Conservation (phyloP, 2,329 filamentous ascomycete genomes). For the Hypoxylon sp. region DNA sequence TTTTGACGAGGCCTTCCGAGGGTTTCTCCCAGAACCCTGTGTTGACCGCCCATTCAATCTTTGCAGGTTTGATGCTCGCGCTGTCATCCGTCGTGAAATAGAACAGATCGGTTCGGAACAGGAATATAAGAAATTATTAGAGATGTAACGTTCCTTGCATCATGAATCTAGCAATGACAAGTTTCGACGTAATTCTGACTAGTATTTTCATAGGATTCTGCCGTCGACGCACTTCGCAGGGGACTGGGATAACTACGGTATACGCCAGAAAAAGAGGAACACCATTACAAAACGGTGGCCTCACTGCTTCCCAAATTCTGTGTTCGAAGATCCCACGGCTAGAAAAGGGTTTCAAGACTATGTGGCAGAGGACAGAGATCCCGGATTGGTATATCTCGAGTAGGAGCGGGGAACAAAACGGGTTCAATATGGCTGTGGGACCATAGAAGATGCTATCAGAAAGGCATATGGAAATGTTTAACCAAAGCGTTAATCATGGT, state of each 20-base stretch:
- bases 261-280: neutral
- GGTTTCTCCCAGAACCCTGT: neutral
- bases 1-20: neutral
- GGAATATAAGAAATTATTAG: neutral
- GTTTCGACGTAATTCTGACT: neutral
- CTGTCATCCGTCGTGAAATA: neutral
- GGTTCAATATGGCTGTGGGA: neutral
- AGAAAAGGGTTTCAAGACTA: neutral
- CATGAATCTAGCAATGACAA: neutral
- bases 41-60: neutral
- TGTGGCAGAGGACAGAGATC: neutral
- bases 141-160: neutral
- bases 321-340: neutral
- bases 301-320: neutral
- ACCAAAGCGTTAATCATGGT: neutral
- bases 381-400: slow-evolving; percentile 3
- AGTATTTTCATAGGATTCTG: neutral
- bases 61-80: neutral
- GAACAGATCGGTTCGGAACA: neutral
- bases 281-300: neutral
- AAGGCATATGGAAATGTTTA: neutral
- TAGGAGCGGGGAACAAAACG: neutral
- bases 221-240: neutral
- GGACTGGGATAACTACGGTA: neutral
- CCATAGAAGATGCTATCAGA: neutral